Percentiles rank a stretch among this genome's conserved stretches.
These are phyloP conservation scores for Aspergillus sparsus DNA, from an alignment of 495 filamentous ascomycete genomes.

Conservation along the genomic window DNA sequence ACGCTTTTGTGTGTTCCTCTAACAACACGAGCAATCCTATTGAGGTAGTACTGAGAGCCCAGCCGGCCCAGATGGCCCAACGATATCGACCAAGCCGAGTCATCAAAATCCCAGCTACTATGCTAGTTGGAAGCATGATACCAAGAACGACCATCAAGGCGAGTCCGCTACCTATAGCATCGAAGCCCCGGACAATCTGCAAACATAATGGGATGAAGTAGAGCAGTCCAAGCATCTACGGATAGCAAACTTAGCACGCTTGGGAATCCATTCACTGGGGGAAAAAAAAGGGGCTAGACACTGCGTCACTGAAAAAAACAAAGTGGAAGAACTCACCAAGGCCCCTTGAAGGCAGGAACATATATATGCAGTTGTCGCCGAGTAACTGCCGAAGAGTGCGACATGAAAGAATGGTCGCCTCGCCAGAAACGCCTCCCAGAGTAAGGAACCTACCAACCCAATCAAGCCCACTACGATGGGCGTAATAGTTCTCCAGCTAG, in stretches of 20 bases:
- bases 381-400: conserved; percentile 43
- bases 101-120: conserved; percentile 49
- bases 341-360: conserved; percentile 52
- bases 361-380: conserved; percentile 30
- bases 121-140: conserved; percentile 44
- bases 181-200: conserved; percentile 51
- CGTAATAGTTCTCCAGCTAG: conserved; percentile 43
- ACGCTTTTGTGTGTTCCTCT: conserved; percentile 40
- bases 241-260: conserved; percentile 19
- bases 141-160: conserved; percentile 55
- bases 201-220: conserved; percentile 64
- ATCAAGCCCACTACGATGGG: conserved; percentile 47
- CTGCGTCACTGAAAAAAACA: background rate
- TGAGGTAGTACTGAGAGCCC: conserved; percentile 48
- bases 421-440: conserved; percentile 46
- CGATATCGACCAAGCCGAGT: conserved; percentile 51
- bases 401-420: conserved; percentile 51
- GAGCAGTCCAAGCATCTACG: conserved; percentile 35
- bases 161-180: conserved; percentile 50
- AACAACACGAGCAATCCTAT: conserved; percentile 50
- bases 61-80: conserved; percentile 58
- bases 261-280: too few species aligned
- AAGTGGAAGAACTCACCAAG: conserved; percentile 25
- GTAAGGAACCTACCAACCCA: conserved; percentile 29
- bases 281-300: background rate